These are phyloP conservation scores for Neurospora hispaniola DNA, from an alignment of 495 filamentous ascomycete species.

Conservation along the genomic window DNA sequence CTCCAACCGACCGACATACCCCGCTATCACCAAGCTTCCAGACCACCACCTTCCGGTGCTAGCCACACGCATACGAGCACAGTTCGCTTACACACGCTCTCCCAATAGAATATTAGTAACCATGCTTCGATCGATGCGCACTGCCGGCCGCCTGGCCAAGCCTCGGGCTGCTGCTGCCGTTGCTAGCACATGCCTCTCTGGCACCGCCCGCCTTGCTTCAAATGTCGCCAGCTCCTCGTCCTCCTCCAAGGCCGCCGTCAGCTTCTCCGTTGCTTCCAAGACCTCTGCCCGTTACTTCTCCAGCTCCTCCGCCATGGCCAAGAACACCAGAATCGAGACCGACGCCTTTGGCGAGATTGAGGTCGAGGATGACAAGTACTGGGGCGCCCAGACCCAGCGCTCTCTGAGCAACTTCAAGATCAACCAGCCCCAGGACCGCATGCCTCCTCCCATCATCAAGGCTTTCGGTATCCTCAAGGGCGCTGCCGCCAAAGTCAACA, in stretches of 20 bases:
- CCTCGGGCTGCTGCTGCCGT: conserved; percentile 30
- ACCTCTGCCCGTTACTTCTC: conserved; percentile 27
- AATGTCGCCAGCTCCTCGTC: conserved; percentile 10
- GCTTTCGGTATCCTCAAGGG: conserved; percentile 98
- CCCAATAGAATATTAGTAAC: conserved; percentile 1
- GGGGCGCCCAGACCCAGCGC: conserved; percentile 97
- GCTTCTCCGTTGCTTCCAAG: neutral
- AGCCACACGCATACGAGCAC: neutral
- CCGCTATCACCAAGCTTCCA: neutral
- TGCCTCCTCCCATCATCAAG: conserved; percentile 84
- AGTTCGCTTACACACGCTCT: neutral
- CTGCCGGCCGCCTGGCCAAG: conserved; percentile 25
- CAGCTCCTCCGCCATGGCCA: conserved; percentile 37
- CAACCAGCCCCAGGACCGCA: conserved; percentile 97
- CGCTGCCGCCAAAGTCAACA: conserved; percentile 91
- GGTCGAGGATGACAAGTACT: conserved; percentile 91
- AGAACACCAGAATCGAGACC: conserved; percentile 65
- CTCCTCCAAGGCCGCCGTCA: conserved; percentile 6
- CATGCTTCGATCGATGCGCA: conserved; percentile 38
- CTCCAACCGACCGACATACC: neutral
- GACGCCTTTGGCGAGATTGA: conserved; percentile 97
- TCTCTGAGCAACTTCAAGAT: conserved; percentile 97
- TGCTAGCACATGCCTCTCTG: conserved; percentile 29
- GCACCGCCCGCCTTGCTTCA: conserved; percentile 7
- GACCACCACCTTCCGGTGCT: neutral